These are phyloP conservation scores for Fragilaria crotonensis DNA, from an alignment of 108 stramenopile species.

Conservation along the genomic window DNA sequence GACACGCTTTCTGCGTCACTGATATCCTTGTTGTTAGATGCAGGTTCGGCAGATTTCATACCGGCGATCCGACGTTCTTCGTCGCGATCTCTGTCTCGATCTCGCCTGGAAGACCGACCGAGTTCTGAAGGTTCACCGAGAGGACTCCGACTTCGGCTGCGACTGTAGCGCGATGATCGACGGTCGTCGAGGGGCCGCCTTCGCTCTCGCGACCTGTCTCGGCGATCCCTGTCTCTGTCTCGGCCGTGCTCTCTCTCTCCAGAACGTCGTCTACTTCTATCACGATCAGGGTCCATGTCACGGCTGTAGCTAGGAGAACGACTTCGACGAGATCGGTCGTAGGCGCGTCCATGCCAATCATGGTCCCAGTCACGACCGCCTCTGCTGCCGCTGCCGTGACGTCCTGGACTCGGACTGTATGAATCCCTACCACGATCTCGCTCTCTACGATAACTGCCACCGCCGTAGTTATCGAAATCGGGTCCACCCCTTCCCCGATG, in stretches of 20 bases:
- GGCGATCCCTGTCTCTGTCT: conserved; percentile 16
- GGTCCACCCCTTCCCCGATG: conserved; percentile 25
- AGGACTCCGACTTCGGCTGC: conserved; percentile 30
- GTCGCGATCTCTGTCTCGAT: background rate
- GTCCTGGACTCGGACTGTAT: conserved; percentile 58
- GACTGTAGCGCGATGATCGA: conserved; percentile 13
- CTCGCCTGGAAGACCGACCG: conserved; percentile 2
- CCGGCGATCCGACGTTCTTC: background rate
- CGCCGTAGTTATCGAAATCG: conserved; percentile 33
- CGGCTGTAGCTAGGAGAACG: conserved; percentile 7
- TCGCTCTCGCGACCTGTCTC: conserved; percentile 4
- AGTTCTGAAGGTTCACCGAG: conserved; percentile 3
- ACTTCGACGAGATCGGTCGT: conserved; percentile 9
- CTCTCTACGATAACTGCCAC: conserved; percentile 29
- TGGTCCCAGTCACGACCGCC: conserved; percentile 33
- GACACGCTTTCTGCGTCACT: background rate
- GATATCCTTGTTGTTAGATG: background rate
- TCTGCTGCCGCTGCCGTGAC: conserved; percentile 35
- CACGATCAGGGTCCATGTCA: conserved; percentile 19
- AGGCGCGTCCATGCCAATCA: conserved; percentile 9
- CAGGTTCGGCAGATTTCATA: background rate
- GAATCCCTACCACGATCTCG: conserved; percentile 38
- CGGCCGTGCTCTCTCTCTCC: conserved; percentile 21
- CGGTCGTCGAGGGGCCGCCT: conserved; percentile 12
- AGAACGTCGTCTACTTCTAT: conserved; percentile 8